phyloP scores from a whole-genome alignment of 2,329 filamentous ascomycete genomes.

The Aspergillus fumigatus region DNA sequence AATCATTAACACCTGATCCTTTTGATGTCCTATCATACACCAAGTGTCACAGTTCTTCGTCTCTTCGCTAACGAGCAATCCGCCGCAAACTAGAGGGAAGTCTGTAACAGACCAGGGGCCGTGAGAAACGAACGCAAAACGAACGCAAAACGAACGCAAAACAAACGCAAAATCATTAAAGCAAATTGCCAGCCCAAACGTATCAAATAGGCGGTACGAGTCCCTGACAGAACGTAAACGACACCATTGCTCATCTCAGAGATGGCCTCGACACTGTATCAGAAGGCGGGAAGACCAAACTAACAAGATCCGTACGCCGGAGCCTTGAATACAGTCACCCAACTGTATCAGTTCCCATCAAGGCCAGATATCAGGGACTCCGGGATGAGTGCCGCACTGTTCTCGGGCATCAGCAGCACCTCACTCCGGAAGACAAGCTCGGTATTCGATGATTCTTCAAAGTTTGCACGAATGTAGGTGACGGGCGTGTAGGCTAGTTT shows the following conservation, averaged over 20 bases:
- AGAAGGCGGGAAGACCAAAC: not conserved
- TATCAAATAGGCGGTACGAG: not conserved
- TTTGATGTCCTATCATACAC: not conserved
- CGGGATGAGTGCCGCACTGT: not conserved
- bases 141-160: too few relatives aligned
- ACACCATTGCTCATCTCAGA: not conserved
- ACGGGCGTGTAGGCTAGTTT: conserved; percentile 20
- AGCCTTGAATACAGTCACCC: not conserved
- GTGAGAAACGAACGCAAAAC: not conserved
- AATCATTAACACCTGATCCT: not conserved
- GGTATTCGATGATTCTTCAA: conserved; percentile 5
- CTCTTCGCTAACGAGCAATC: not conserved
- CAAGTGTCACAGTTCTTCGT: not conserved
- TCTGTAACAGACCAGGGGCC: not conserved
- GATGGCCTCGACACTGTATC: not conserved
- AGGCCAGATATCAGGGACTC: not conserved
- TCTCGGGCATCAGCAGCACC: conserved; percentile 15
- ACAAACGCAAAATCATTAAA: not conserved
- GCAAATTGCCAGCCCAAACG: not conserved
- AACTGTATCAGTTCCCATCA: not conserved
- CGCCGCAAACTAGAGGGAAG: not conserved
- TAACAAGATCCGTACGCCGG: not conserved
- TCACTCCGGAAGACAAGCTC: conserved; percentile 13
- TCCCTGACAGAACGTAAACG: not conserved
- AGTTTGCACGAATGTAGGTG: conserved; percentile 17